Base-by-base conservation (phyloP, 2,329 filamentous ascomycete species). In the Cytospora mali region DNA sequence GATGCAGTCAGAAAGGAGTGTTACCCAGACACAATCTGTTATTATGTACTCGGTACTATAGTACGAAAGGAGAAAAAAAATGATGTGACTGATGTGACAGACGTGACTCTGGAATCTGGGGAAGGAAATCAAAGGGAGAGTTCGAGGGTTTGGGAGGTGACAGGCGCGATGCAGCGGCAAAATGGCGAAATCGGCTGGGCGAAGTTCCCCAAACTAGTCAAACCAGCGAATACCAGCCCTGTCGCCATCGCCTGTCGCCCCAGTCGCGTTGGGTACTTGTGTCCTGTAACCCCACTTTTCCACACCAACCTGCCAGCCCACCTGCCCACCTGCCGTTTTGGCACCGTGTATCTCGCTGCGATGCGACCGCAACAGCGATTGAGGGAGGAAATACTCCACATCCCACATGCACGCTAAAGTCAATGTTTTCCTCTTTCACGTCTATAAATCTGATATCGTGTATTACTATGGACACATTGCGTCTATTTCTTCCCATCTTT, bases 81-180 rank as follows among this genome's bases (percentile, higher is more conserved):
- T 42, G 28, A 50, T 46, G n/a, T 46, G 39, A 46, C n/a, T 46
- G 39, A 23, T 10, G 39, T 46, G 39, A 46, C 39, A 4, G n/a
- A 5, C 29, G n/a, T 27, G 23, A 46, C 16, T 23, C 50, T 55
- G 39, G 46, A 28, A 55, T 57, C 46, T 39, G 27, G 58, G 53
- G 31, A 46, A 54, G 50, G 53, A 52, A 33, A n/a, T n/a, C 25
- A 33, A 48, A 33, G 21, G 49, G 50, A 58, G 25, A 49, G 50
- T 29, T 50, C 48, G 35, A 28, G 23, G 21, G 25, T 54, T 28
- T 23, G 50, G 14, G 18, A 39, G 55, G 46, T 56, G 51, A 21
- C 42, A 62, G 60, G 48, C 63, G 64, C 58, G 61, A 65, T 65
- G 64, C 52, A 64, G 61, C 60, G 56, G 61, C 61, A 54, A 61